Percentiles rank a stretch among this genome's conserved stretches.
These are phyloP conservation scores for Rhynchospora pubera DNA, from an alignment of 176 grass and related monocot species.

Conservation along the genomic window DNA sequence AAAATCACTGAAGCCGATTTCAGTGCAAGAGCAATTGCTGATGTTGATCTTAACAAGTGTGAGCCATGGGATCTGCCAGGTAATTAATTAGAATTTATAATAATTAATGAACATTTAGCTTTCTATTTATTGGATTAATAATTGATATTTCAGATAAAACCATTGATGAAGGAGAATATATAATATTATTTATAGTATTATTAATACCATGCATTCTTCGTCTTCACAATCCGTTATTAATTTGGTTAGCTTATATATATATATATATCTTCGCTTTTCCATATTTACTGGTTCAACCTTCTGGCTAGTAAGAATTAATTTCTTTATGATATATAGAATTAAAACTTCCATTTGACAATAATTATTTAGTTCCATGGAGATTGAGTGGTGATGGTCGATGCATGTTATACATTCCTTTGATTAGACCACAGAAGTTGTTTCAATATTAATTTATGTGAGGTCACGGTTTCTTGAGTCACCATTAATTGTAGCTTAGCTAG, in stretches of 20 bases:
- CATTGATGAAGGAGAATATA: neutral
- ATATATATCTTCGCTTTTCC: neutral
- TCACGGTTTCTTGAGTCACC: too few relatives aligned
- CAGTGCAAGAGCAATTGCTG: slow-evolving; percentile 76
- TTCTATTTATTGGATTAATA: neutral
- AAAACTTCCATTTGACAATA: neutral
- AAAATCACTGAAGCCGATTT: slow-evolving; percentile 67
- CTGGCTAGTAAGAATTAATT: neutral
- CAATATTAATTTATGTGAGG: too few relatives aligned
- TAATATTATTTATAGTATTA: neutral
- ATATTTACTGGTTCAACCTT: neutral
- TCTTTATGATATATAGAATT: neutral
- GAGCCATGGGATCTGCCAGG: slow-evolving; percentile 98
- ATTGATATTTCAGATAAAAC: neutral
- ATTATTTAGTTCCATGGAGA: neutral
- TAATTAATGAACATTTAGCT: too few relatives aligned
- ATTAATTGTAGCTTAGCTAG: too few relatives aligned
- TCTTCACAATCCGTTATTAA: neutral
- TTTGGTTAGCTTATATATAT: neutral
- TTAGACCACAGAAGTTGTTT: neutral
- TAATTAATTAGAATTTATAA: too few relatives aligned
- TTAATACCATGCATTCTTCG: neutral
- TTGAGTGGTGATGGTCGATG: neutral
- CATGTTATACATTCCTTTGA: neutral
- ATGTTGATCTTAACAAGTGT: slow-evolving; percentile 96